A percentile compares a stretch with the other conserved stretches of the same genome.
Evolutionary conservation across 495 filamentous ascomycete genomes (phyloP).

Genomic region (Podospora conica): DNA sequence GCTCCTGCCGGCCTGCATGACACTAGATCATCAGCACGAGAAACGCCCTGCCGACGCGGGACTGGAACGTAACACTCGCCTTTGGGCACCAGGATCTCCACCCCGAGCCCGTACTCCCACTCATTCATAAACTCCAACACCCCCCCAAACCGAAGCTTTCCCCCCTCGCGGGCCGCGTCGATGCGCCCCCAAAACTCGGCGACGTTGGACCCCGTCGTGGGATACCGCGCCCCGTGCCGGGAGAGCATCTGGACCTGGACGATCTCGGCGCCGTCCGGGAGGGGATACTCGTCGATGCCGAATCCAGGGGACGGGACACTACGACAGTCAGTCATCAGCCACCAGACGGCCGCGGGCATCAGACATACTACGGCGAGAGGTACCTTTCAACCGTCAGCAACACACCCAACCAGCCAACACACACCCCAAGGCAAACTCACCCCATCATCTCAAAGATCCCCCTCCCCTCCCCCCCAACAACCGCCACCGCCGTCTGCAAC

Average conservation of each 20-base stretch:
- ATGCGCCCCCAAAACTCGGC: slow-evolving; percentile 54
- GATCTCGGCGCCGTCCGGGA: slow-evolving; percentile 51
- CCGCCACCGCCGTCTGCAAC: slow-evolving; percentile 51
- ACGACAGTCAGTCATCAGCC: not conserved
- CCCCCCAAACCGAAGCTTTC: slow-evolving; percentile 49
- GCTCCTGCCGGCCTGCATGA: slow-evolving; percentile 53
- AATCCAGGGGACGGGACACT: slow-evolving; percentile 39
- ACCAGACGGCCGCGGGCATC: too few species aligned
- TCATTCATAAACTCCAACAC: slow-evolving; percentile 53
- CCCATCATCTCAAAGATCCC: slow-evolving; percentile 52
- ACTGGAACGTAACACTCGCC: slow-evolving; percentile 28
- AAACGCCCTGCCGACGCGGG: not conserved
- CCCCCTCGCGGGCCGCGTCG: slow-evolving; percentile 42
- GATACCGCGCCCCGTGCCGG: slow-evolving; percentile 74
- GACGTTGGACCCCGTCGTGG: slow-evolving; percentile 54
- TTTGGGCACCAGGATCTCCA: slow-evolving; percentile 53
- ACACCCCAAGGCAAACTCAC: slow-evolving; percentile 24
- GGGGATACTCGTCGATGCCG: slow-evolving; percentile 50
- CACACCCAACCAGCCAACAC: slow-evolving; percentile 15
- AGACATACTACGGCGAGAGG: slow-evolving; percentile 34
- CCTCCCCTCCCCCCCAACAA: slow-evolving; percentile 42
- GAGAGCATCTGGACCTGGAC: slow-evolving; percentile 59
- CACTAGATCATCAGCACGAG: not conserved
- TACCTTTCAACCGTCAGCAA: slow-evolving; percentile 3
- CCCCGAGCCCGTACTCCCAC: slow-evolving; percentile 69